A percentile compares a stretch with the other conserved stretches of the same genome.
Conservation (phyloP, 2,329 filamentous ascomycete genomes). For the Chaetomiaceae sp. region DNA sequence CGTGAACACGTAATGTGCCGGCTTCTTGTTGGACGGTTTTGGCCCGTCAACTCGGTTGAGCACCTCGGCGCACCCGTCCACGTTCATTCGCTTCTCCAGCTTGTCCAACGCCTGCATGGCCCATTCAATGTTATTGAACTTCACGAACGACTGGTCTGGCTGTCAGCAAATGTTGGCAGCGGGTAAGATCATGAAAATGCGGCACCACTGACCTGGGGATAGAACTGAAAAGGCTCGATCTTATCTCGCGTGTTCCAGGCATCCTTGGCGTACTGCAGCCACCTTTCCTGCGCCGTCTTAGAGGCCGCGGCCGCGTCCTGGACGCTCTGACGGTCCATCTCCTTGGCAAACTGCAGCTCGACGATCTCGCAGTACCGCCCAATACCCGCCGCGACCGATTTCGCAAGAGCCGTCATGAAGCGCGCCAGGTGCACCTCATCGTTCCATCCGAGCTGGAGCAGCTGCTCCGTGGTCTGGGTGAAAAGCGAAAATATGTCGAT, state of each 20-base stretch:
- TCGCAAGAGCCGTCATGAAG: conserved; percentile 92
- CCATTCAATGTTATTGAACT: conserved; percentile 96
- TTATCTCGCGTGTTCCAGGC: conserved; percentile 89
- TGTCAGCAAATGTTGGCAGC: not conserved
- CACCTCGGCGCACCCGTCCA: conserved; percentile 80
- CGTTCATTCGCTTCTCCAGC: conserved; percentile 82
- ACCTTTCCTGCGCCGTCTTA: conserved; percentile 84
- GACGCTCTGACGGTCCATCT: conserved; percentile 88
- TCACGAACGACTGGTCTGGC: conserved; percentile 75
- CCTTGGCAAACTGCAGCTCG: conserved; percentile 75
- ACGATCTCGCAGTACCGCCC: conserved; percentile 87
- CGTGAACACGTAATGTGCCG: conserved; percentile 91
- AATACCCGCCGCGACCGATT: conserved; percentile 75
- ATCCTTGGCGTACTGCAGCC: conserved; percentile 89
- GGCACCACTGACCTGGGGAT: conserved; percentile 62
- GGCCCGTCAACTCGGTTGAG: conserved; percentile 67
- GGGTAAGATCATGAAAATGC: not conserved
- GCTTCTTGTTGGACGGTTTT: conserved; percentile 56
- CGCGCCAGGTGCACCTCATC: conserved; percentile 90
- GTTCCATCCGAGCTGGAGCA: conserved; percentile 82
- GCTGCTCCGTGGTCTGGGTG: conserved; percentile 82
- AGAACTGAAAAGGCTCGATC: conserved; percentile 95
- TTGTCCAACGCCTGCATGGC: conserved; percentile 88
- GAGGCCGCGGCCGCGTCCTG: conserved; percentile 74
- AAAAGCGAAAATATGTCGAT: conserved; percentile 93